Conservation (phyloP, 1,284 basidiomycete species). For the Amylostereum areolatum region DNA sequence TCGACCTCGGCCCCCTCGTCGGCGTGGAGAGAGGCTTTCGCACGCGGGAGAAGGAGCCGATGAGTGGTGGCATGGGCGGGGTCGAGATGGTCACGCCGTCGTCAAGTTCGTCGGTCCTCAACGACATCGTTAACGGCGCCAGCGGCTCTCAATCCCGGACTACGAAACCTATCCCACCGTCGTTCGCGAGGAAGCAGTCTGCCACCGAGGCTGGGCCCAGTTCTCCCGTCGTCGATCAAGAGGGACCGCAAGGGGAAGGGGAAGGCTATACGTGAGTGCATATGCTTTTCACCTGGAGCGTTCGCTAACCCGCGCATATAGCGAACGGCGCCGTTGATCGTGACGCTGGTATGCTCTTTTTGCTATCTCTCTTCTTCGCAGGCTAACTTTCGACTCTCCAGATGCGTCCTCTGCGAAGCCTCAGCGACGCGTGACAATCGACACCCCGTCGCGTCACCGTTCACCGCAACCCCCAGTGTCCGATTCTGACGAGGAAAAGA, state of each 20-base stretch:
- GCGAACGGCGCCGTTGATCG: not conserved
- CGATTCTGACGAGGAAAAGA: constrained; percentile 28
- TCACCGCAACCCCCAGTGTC: constrained; percentile 12
- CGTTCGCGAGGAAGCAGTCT: not conserved
- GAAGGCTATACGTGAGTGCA: constrained; percentile 14
- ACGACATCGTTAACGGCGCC: constrained; percentile 5
- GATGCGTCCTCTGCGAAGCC: not conserved
- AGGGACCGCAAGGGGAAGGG: constrained; percentile 26
- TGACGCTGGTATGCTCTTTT: not conserved
- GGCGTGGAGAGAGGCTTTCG: constrained; percentile 64
- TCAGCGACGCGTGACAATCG: constrained; percentile 4
- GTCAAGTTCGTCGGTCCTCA: constrained; percentile 1
- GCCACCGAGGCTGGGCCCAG: not conserved
- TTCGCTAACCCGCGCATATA: not conserved
- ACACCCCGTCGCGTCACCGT: constrained; percentile 5
- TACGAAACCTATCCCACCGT: not conserved
- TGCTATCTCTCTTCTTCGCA: not conserved
- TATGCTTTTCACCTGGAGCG: not conserved
- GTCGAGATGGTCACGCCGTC: constrained; percentile 43
- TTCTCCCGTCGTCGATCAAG: constrained; percentile 9
- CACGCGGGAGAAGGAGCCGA: constrained; percentile 46
- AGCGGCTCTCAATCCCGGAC: not conserved
- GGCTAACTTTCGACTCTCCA: too few species aligned
- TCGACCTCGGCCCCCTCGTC: constrained; percentile 66
- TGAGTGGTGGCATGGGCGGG: constrained; percentile 55